A percentile compares a stretch with the other conserved stretches of the same genome.
Evolutionary conservation across 495 filamentous ascomycete species (phyloP).

Genomic region (Aspergillus diversus): DNA sequence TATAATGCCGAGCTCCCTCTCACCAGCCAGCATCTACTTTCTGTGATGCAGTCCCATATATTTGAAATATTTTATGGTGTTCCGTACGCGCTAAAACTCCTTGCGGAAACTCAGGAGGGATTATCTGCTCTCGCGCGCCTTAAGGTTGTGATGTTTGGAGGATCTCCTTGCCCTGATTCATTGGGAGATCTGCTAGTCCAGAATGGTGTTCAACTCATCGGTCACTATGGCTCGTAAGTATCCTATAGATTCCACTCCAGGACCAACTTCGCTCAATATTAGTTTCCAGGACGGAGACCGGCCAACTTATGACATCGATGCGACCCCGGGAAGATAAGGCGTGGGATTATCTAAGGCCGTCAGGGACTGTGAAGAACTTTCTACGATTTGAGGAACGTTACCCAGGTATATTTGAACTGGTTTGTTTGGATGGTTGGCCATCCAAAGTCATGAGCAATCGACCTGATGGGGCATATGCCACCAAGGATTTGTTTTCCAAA

Average conservation of each 20-base stretch:
- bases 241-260: not conserved
- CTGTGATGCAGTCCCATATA: slow-evolving; percentile 47
- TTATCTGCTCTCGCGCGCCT: slow-evolving; percentile 46
- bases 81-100: slow-evolving; percentile 58
- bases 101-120: slow-evolving; percentile 54
- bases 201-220: slow-evolving; percentile 57
- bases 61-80: slow-evolving; percentile 58
- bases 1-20: slow-evolving; percentile 55
- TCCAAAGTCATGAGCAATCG: slow-evolving; percentile 65
- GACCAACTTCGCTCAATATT: slow-evolving; percentile 6
- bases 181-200: slow-evolving; percentile 57
- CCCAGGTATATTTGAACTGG: slow-evolving; percentile 60
- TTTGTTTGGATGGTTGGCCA: slow-evolving; percentile 63
- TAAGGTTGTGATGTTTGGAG: slow-evolving; percentile 54
- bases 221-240: slow-evolving; percentile 57
- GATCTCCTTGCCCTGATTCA: slow-evolving; percentile 58
- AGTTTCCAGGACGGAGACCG: slow-evolving; percentile 51
- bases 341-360: slow-evolving; percentile 68
- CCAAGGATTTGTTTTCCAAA: slow-evolving; percentile 52
- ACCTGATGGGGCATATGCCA: slow-evolving; percentile 43
- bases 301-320: slow-evolving; percentile 60
- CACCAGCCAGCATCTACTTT: slow-evolving; percentile 54
- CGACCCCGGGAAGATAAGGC: slow-evolving; percentile 52
- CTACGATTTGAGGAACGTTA: slow-evolving; percentile 59
- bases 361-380: slow-evolving; percentile 34